Conservation (phyloP, 176 grass and related monocot species). For the Rhynchospora pubera region DNA sequence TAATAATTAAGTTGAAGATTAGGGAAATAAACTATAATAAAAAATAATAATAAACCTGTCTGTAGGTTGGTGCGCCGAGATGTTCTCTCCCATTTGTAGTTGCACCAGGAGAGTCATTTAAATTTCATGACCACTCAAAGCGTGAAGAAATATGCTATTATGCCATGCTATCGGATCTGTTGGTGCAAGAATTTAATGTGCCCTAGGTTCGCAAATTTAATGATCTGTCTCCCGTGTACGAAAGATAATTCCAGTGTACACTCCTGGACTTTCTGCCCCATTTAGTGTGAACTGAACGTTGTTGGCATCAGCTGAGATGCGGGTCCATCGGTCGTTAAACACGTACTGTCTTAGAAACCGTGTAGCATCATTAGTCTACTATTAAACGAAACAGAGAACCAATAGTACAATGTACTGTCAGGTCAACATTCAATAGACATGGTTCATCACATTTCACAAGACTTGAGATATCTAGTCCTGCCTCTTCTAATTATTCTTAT, state of each 20-base stretch:
- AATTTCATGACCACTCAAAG: not conserved
- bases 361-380: not conserved
- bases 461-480: too few relatives aligned
- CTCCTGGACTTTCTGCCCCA: not conserved
- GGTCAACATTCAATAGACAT: not conserved
- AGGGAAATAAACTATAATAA: not conserved
- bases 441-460: not conserved
- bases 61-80: not conserved
- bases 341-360: not conserved
- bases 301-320: not conserved
- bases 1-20: not conserved
- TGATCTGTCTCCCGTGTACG: not conserved
- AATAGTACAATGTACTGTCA: not conserved
- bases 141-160: not conserved
- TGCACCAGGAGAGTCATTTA: not conserved
- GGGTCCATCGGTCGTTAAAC: not conserved
- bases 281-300: not conserved
- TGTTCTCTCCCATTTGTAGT: not conserved
- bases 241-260: not conserved
- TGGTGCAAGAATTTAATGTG: not conserved
- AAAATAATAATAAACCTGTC: conserved; percentile 1
- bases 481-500: too few relatives aligned
- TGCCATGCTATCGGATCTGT: not conserved
- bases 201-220: not conserved
- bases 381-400: not conserved